Evolutionary conservation across 805 yeast genomes (phyloP).

Genomic region (Cyberlindnera japonica): DNA sequence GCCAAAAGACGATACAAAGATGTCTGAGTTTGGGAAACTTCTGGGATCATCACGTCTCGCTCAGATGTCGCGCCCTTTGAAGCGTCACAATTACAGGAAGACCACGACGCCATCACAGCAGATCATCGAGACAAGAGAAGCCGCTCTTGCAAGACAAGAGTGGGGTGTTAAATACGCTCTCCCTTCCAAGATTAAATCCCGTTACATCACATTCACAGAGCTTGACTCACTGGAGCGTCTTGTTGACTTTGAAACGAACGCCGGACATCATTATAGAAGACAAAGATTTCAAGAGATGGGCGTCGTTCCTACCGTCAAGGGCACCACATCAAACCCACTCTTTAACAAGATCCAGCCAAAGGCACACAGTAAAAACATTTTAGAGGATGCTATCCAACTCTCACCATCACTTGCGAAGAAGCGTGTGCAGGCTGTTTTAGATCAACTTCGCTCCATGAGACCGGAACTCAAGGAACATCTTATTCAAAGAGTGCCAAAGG

Average conservation of each 20-base stretch:
- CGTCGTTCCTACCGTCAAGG: conserved; percentile 31
- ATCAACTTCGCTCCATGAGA: conserved; percentile 33
- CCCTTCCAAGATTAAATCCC: conserved; percentile 57
- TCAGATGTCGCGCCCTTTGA: conserved; percentile 31
- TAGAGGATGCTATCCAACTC: conserved; percentile 5
- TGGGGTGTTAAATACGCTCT: conserved; percentile 73
- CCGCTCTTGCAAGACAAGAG: conserved; percentile 61
- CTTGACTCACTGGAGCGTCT: conserved; percentile 63
- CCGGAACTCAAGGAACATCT: conserved; percentile 54
- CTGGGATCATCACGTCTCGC: conserved; percentile 33
- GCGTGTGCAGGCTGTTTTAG: conserved; percentile 10
- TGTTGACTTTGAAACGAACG: conserved; percentile 65
- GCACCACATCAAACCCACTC: conserved; percentile 32
- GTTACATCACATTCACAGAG: conserved; percentile 60
- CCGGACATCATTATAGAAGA: conserved; percentile 58
- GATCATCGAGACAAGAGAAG: conserved; percentile 63
- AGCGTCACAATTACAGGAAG: conserved; percentile 1
- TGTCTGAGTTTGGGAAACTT: conserved; percentile 29
- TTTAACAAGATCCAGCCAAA: conserved; percentile 21
- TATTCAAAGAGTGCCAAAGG: conserved; percentile 45
- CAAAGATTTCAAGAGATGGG: conserved; percentile 67
- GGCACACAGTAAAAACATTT: too few relatives aligned
- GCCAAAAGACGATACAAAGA: too few relatives aligned
- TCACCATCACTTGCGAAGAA: conserved; percentile 1
- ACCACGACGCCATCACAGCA: conserved; percentile 61